Evolutionary conservation across 1,139 yeast species (phyloP), one percentile per base, ranked within the genome.

Genomic region (Hyphopichia pseudoburtonii): DNA sequence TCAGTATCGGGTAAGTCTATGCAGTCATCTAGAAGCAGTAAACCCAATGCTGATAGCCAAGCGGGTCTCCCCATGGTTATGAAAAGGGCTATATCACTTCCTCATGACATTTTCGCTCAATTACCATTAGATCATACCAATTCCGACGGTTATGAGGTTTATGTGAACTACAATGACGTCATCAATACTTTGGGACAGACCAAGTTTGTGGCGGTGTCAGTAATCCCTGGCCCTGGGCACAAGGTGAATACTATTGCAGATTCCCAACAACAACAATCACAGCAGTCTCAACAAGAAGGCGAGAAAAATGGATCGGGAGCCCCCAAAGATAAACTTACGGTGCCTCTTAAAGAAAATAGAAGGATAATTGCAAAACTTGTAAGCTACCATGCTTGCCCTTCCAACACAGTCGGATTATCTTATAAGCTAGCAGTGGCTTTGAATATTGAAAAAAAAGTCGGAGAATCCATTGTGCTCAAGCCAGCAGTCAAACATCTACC

Each of bases 171-270:
- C 38, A 62, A 55, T 28, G 67, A 67, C 28, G 54, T 66, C 11
- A 52, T 55, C 1, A 54, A 45, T 36, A 52, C 56, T 2, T 50
- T 77, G 11, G 54, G 55, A 19, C 52, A 58, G 7, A 56, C 71
- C 2, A 73, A 71, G 25, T 77, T 64, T 52, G 88, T 82, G 6
- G 73, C 73, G 8, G 81, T 86, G 0, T 74, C 85, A 0, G 65
- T 83, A 1, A 59, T 85, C 8, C 70, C 70, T 7, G 82, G 83
- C 2, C 83, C 86, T 0, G 60, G 64, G 26, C 48, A 55, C 6
- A 66, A 61, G 40, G 40, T 32, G 22, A 54, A 46, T 28, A 44
- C 38, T 11, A 41, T 34, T 30, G 28, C 41, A 3, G 39, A 16
- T 3, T 17, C 23, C 7, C 27, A 22, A 19, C 29, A 37, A 42